Evolutionary conservation across 495 filamentous ascomycete genomes (phyloP), one percentile per base, ranked within the genome.

Genomic region (Xylaria venustula): DNA sequence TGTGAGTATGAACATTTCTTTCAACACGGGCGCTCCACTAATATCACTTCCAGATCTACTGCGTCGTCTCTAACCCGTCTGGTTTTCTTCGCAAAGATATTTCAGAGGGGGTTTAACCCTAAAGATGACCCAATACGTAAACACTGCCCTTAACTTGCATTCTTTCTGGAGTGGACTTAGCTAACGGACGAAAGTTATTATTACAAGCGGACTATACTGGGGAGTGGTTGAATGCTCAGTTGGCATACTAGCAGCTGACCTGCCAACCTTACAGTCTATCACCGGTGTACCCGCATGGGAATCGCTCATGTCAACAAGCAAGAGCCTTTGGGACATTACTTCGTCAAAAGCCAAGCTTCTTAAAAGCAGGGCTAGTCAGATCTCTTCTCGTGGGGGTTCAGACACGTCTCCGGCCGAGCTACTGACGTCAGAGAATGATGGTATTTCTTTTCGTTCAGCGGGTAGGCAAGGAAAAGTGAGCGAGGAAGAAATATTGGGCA

Each of bases 21-120:
- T 34, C 17, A 34, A 36, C 47, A 51, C 11, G 37, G 1, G 15
- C 14, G 11, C 23, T 23, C 32, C 14, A 59, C 25, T 53, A 54
- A 22, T 42, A 2, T 32, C 32, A 54, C 14, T 1, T 46, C 8
- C 44, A 46, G 58, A 17, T 25, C 60, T 28, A 34, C 58, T 20
- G 45, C 57, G n/a, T 53, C 54, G n/a, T 63, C 60, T 15, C 32
- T 58, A 40, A n/a, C 52, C 9, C 60, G 60, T 14, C 52, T 63
- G 15, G 28, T 63, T 25, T 51, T 58, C 15, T 15, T 20, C 45
- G 40, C 52, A 9, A 28, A 52, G 32, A 26, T 63, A n/a, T 34
- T 44, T 14, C 12, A 15, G 3, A 8, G 7, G 2, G 60, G 60
- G n/a, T 59, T 63, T 14, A 45, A 58, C n/a, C 44, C 46, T 23